Base-by-base conservation (phyloP, 2,329 filamentous ascomycete genomes). In the Alternaria sp. region DNA sequence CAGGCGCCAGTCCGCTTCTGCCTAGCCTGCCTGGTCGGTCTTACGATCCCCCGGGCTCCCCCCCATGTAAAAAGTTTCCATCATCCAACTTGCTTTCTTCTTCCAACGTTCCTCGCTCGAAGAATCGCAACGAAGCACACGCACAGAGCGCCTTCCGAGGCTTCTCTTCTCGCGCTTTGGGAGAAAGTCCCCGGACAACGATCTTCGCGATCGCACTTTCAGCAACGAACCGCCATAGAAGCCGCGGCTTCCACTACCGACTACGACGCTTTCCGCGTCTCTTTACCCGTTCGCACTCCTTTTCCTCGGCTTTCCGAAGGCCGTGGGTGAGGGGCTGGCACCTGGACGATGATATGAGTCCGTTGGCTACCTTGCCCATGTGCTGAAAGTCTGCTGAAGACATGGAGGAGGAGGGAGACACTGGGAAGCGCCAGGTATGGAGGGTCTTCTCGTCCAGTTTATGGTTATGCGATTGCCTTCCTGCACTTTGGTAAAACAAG, bases 171-270 rank as follows among this genome's bases (percentile, higher is more conserved):
- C 34, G 45, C 66, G 93, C 93, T 97, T 97, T 95, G 93, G 94
- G 94, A 97, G 94, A 98, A 98, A 98, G 94, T 98, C 94, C 94
- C 94, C 94, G 94, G 94, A 97, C 93, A 89, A 65, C 82, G 85
- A 85, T 70, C 81, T 78, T 82, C 36, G 52, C 63, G 65, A 83
- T 62, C 82, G 78, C 81, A 79, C 86, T 68, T 75, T 93, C 92
- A 92, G 92, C 96, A 96, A 97, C 91, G 92, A 93, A 92, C 92
- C 93, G 93, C 93, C 94, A 96, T 93, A 97, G 89, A 96, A 96
- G 93, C 93, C 28, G 93, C 91, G 92, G 92, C 86, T 87, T 85
- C 83, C 81, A 51, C 81, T 81, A 80, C 81, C 79, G 61, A 51
- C 44, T 60, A 54, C 67, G 56, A 78, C 75, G 76, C 77, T 69